Evolutionary conservation across 1,139 yeast genomes (phyloP).

Genomic region (Candida pseudoviswanathii): DNA sequence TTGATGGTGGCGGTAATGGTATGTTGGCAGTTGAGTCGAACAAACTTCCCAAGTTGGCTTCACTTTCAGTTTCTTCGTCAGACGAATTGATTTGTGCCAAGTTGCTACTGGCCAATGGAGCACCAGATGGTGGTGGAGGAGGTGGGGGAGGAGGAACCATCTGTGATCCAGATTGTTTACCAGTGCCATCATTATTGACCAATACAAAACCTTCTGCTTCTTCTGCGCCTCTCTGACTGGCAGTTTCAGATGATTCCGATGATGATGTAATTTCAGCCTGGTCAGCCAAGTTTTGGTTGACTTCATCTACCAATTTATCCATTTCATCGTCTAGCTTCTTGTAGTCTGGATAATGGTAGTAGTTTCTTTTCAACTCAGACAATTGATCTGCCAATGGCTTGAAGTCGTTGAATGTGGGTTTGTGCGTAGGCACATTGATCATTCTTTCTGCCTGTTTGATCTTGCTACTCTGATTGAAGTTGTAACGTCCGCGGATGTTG

Average conservation of each 20-base stretch:
- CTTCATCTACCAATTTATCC: conserved; percentile 21
- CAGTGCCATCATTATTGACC: conserved; percentile 17
- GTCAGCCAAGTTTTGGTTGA: conserved; percentile 11
- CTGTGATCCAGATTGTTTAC: background rate
- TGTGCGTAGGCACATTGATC: conserved; percentile 32
- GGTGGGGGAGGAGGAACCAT: conserved; percentile 1
- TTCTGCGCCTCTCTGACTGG: conserved; percentile 2
- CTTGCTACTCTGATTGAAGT: conserved; percentile 7
- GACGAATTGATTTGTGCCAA: conserved; percentile 13
- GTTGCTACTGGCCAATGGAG: background rate
- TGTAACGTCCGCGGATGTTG: conserved; percentile 13
- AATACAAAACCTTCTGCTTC: conserved; percentile 26
- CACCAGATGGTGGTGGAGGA: conserved; percentile 8
- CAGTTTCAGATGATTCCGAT: conserved; percentile 13
- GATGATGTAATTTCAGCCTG: conserved; percentile 5
- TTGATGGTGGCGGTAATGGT: conserved; percentile 21
- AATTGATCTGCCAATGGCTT: conserved; percentile 30
- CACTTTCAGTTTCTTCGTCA: conserved; percentile 25
- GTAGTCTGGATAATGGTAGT: conserved; percentile 33
- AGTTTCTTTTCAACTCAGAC: conserved; percentile 31
- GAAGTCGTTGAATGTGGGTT: conserved; percentile 33
- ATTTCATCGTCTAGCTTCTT: conserved; percentile 20
- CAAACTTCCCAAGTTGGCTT: conserved; percentile 24
- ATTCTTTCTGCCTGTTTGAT: conserved; percentile 10
- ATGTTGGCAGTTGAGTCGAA: conserved; percentile 32